These are phyloP conservation scores for Pulveroboletus frians DNA, from an alignment of 768 basidiomycete genomes.

Conservation along the genomic window DNA sequence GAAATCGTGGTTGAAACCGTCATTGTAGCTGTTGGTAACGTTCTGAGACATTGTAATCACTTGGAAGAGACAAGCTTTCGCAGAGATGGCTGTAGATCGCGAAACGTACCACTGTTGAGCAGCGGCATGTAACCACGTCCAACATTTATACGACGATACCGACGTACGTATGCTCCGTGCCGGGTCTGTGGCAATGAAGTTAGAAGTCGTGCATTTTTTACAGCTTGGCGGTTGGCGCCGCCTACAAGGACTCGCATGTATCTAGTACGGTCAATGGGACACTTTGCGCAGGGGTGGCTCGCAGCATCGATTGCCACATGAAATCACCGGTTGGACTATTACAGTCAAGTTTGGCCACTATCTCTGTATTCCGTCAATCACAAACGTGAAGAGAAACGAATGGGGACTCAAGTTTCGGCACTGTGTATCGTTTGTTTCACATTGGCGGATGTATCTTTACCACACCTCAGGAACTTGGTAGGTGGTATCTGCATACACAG, in stretches of 20 bases:
- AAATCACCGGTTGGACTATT: background rate
- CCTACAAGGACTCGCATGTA: slow-evolving; percentile 9
- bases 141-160: slow-evolving; percentile 18
- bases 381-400: background rate
- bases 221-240: slow-evolving; percentile 23
- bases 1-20: slow-evolving; percentile 28
- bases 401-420: background rate
- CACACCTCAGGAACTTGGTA: slow-evolving; percentile 6
- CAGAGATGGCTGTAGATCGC: background rate
- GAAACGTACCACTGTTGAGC: background rate
- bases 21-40: slow-evolving; percentile 7
- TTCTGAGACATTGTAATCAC: slow-evolving; percentile 18
- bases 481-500: background rate
- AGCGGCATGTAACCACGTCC: background rate
- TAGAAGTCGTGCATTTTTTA: slow-evolving; percentile 2
- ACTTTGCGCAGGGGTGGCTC: background rate
- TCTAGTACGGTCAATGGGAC: slow-evolving; percentile 10
- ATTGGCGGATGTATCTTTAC: background rate
- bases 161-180: background rate
- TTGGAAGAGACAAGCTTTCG: background rate
- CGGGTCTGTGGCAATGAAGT: background rate
- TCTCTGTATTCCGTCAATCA: background rate
- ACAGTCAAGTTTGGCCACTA: background rate
- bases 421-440: background rate
- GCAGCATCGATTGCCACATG: slow-evolving; percentile 8